These are phyloP conservation scores for Ulmus americana DNA, from an alignment of 331 rosid genomes.

Conservation along the genomic window DNA sequence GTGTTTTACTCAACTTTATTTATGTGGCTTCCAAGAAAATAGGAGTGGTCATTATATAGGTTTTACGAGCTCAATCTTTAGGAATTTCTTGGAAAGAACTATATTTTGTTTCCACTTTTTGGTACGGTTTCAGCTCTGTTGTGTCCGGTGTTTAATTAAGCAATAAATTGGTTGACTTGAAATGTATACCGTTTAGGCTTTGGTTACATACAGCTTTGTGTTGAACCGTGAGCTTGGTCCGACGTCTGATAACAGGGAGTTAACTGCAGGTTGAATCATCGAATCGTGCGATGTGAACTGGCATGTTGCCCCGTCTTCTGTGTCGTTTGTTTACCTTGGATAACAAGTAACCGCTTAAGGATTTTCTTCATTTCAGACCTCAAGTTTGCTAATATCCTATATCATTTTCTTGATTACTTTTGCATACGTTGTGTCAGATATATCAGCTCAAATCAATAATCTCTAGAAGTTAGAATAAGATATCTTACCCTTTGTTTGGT, in stretches of 20 bases:
- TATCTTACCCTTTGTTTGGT: not conserved
- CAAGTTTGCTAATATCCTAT: not conserved
- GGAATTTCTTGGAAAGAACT: not conserved
- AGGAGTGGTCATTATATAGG: not conserved
- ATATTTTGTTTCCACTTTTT: not conserved
- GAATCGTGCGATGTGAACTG: too few relatives aligned
- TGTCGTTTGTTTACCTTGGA: not conserved
- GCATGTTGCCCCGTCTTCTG: not conserved
- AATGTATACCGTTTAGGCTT: not conserved
- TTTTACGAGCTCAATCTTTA: not conserved
- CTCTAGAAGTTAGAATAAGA: not conserved
- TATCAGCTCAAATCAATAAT: not conserved
- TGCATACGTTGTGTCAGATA: not conserved
- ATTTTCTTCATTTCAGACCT: not conserved
- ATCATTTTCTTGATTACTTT: not conserved
- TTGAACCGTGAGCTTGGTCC: too few relatives aligned
- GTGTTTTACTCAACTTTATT: not conserved
- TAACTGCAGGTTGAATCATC: not conserved
- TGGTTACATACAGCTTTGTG: not conserved
- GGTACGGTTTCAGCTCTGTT: not conserved
- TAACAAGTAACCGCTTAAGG: not conserved
- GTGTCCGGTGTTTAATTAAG: not conserved
- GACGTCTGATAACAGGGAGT: not conserved
- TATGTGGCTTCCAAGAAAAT: not conserved
- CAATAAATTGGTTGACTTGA: not conserved